Evolutionary conservation across 2,329 filamentous ascomycete genomes (phyloP).

Genomic region (Talaromyces rugulosus): DNA sequence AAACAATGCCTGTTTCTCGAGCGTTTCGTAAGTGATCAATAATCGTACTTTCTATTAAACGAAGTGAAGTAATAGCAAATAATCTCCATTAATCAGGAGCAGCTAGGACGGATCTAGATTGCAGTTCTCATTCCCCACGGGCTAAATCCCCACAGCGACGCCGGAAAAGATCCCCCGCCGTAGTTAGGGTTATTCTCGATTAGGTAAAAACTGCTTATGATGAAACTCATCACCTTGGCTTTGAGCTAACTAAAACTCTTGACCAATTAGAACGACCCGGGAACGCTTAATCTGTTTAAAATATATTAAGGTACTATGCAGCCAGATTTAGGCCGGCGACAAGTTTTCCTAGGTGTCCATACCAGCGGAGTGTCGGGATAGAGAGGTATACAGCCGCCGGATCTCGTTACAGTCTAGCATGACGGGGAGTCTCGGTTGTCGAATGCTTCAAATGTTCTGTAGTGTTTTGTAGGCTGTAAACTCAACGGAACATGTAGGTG

Average conservation of each 20-base stretch:
- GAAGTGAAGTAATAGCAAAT: neutral
- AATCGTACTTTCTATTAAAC: neutral
- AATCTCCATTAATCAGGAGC: neutral
- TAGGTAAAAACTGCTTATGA: neutral
- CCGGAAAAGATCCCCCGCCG: neutral
- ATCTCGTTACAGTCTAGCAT: neutral
- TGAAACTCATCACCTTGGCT: neutral
- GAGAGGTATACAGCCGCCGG: neutral
- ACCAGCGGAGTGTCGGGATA: neutral
- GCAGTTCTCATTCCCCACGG: neutral
- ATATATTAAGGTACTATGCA: neutral
- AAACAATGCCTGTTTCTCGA: neutral
- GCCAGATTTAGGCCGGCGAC: neutral
- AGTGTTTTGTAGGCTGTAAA: neutral
- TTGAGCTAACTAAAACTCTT: neutral
- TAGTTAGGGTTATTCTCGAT: neutral
- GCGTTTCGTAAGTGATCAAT: neutral
- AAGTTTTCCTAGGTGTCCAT: neutral
- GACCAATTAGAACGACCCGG: neutral
- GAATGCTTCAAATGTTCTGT: neutral
- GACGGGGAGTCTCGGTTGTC: neutral
- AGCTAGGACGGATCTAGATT: neutral
- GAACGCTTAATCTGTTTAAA: neutral
- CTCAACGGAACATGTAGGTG: neutral
- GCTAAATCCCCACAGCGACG: neutral